Evolutionary conservation across 2,329 filamentous ascomycete species (phyloP), one percentile per base, ranked within the genome.

Genomic region (Coniochaeta prunicola): DNA sequence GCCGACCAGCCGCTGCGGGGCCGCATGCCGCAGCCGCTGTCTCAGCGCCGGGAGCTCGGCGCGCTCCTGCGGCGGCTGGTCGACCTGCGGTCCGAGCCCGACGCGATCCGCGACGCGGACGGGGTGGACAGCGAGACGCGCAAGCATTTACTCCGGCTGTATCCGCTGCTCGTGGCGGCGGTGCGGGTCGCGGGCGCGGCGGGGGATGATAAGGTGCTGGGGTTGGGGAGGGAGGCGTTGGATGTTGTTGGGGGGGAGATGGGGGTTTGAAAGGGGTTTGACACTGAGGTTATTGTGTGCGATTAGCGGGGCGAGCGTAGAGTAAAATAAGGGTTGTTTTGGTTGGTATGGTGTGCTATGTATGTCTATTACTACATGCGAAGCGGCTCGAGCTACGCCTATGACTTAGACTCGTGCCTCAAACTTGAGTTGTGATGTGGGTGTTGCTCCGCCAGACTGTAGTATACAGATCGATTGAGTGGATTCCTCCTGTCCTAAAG

Each of bases 1-100:
- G 90, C 92, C 4, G 94, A 99, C 71, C 93, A 97, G 69, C 92
- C 93, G 0, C 77, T 99, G 21, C 82, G 94, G 15, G 92, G 94
- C 0, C 83, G 87, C 56, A 94, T 96, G 86, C 94, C 94, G 4
- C 90, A 94, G 70, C 93, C 93, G 0, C 78, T 91, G 5, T 87
- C 85, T 9, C 90, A 96, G 68, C 83, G 90, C 48, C 87, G 83
- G 62, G 94, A 96, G 69, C 75, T 99, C 12, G 70, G 89, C 4
- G 88, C 90, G 67, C 80, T 92, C 26, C 76, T 97, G 19, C 74
- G 77, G 55, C 77, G 83, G 53, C 76, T 96, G 34, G 82, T 89
- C 1, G 77, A 79, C 19, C 75, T 97, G 60, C 77, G 80, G 58
- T 89, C 88, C 58, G 88, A 92, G 64, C 82, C 85, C 0, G 80